Percentiles rank a stretch among this genome's conserved stretches.
These are phyloP conservation scores for Alternaria triticina DNA, from an alignment of 2,329 filamentous ascomycete species.

Conservation along the genomic window DNA sequence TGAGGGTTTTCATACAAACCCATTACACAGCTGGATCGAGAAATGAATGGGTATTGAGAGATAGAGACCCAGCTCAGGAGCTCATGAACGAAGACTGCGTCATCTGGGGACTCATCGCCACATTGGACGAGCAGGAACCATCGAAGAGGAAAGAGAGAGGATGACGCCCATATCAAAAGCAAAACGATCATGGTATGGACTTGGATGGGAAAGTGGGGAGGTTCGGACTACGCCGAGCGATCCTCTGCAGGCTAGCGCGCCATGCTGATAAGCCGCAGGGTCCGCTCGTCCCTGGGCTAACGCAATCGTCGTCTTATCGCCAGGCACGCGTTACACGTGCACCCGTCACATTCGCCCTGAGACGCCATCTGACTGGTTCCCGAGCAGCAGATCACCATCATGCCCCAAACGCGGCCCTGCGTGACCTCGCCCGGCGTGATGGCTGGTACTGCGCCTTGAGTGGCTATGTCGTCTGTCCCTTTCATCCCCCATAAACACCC, in stretches of 20 bases:
- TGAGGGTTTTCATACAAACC: background rate
- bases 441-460: conserved; percentile 40
- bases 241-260: conserved; percentile 1
- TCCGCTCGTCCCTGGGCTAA: background rate
- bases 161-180: background rate
- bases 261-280: conserved; percentile 14
- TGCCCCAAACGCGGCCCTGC: conserved; percentile 37
- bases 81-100: background rate
- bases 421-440: conserved; percentile 34
- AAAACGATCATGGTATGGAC: background rate
- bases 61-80: background rate
- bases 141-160: background rate
- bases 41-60: background rate
- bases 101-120: background rate
- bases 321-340: conserved; percentile 21
- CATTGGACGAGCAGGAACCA: background rate
- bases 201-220: background rate
- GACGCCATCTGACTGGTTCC: conserved; percentile 12
- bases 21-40: background rate
- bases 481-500: conserved; percentile 18
- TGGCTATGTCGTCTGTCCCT: conserved; percentile 34
- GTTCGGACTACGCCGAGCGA: conserved; percentile 2
- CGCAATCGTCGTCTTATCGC: conserved; percentile 8
- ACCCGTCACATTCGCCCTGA: conserved; percentile 9
- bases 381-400: conserved; percentile 34